Conservation (phyloP, 2,329 filamentous ascomycete genomes). For the Phaeosphaeriaceae sp. region DNA sequence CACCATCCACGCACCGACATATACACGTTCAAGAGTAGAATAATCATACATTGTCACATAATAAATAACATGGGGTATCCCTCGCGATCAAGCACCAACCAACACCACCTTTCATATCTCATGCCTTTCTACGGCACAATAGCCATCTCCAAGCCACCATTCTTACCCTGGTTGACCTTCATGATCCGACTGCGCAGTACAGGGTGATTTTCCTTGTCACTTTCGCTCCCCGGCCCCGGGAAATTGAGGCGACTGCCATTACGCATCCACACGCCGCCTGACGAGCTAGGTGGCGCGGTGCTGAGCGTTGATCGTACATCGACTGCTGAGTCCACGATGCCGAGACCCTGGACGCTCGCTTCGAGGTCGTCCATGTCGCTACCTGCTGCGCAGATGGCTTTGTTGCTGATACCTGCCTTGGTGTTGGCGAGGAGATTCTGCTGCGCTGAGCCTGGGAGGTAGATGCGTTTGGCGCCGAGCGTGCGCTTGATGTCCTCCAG, state of each 20-base stretch:
- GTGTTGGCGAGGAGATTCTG: conserved; percentile 26
- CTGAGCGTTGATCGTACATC: conserved; percentile 22
- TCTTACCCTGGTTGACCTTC: conserved; percentile 29
- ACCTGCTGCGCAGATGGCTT: conserved; percentile 7
- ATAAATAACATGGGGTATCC: neutral
- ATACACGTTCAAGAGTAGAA: no score
- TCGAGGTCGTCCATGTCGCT: conserved; percentile 31
- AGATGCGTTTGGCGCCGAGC: conserved; percentile 72
- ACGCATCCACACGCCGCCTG: conserved; percentile 6
- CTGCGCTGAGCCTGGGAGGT: conserved; percentile 66
- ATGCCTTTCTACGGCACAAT: conserved; percentile 19
- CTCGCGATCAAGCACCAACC: neutral
- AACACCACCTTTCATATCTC: neutral
- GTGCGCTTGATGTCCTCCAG: conserved; percentile 84
- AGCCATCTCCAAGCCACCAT: conserved; percentile 32
- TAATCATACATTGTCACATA: no score
- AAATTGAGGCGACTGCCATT: neutral
- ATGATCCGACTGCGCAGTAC: conserved; percentile 30
- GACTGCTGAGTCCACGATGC: conserved; percentile 38
- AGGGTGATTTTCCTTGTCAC: conserved; percentile 37
- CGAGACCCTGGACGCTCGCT: conserved; percentile 36
- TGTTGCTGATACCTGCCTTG: conserved; percentile 4
- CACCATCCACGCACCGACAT: no score
- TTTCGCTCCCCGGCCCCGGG: neutral
- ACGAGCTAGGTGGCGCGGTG: conserved; percentile 1